Evolutionary conservation across 257 asterid species (phyloP).

Genomic region (Plantago ovata): DNA sequence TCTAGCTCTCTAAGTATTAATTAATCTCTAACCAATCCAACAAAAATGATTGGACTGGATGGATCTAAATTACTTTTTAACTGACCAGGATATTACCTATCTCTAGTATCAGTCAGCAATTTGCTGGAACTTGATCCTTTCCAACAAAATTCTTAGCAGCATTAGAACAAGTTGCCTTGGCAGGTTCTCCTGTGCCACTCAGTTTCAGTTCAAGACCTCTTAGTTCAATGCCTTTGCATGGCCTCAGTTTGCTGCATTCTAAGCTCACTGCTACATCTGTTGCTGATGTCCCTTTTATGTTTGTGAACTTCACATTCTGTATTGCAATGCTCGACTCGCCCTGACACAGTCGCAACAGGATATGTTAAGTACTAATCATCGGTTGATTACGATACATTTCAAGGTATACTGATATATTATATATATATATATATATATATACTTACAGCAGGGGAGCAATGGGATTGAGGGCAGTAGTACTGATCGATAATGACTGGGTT

Average conservation of each 20-base stretch:
- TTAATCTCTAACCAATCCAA: too few species aligned
- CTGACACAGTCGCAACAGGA: neutral
- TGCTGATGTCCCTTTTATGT: slow-evolving; percentile 58
- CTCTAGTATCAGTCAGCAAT: too few species aligned
- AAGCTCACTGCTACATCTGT: slow-evolving; percentile 57
- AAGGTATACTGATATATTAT: too few species aligned
- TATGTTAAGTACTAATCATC: too few species aligned
- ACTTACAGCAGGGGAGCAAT: slow-evolving; percentile 7
- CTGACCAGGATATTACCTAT: too few species aligned
- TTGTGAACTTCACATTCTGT: slow-evolving; percentile 12
- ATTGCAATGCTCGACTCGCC: slow-evolving; percentile 3
- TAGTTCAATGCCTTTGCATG: slow-evolving; percentile 31
- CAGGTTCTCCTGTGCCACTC: slow-evolving; percentile 2
- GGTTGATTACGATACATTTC: too few species aligned
- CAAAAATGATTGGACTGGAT: too few species aligned
- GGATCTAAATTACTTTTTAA: too few species aligned
- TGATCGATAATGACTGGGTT: slow-evolving; percentile 33
- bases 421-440: too few species aligned
- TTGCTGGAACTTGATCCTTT: slow-evolving; percentile 14
- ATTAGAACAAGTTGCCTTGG: slow-evolving; percentile 16
- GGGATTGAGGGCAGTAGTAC: slow-evolving; percentile 18
- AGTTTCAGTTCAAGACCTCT: slow-evolving; percentile 6
- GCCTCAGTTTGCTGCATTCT: slow-evolving; percentile 51
- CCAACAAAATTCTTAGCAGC: slow-evolving; percentile 10
- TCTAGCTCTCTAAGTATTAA: too few species aligned